phyloP scores from a whole-genome alignment of 176 grass and related monocot genomes.

The Carex cristatella region DNA sequence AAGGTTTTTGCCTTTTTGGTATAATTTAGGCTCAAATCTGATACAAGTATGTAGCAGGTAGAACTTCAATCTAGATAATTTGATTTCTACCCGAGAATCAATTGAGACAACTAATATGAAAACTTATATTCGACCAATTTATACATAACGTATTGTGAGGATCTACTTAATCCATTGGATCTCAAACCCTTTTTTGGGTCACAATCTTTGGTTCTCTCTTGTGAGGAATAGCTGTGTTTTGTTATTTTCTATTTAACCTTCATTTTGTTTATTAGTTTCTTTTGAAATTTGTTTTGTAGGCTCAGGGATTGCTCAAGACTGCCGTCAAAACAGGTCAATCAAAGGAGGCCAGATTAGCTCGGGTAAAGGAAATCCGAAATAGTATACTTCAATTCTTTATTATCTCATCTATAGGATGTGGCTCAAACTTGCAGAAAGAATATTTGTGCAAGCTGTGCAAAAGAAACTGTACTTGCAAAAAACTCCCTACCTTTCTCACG shows the following conservation, averaged over 20 bases:
- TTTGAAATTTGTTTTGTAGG: constrained; percentile 42
- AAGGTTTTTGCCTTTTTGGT: neutral
- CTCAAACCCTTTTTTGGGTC: neutral
- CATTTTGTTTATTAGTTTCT: constrained; percentile 21
- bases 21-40: constrained; percentile 5
- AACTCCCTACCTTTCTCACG: neutral
- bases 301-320: constrained; percentile 84
- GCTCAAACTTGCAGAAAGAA: neutral
- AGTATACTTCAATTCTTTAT: constrained; percentile 24
- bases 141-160: neutral
- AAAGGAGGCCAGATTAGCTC: constrained; percentile 98
- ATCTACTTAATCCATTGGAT: constrained; percentile 15
- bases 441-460: neutral
- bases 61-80: neutral
- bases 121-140: neutral
- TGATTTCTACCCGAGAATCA: neutral
- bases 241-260: constrained; percentile 16
- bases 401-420: neutral
- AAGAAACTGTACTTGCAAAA: neutral
- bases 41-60: neutral
- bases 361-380: constrained; percentile 45
- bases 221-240: constrained; percentile 1
- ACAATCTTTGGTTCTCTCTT: neutral
- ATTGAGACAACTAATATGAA: neutral
- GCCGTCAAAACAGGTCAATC: constrained; percentile 92